Percentiles rank a stretch among this genome's conserved stretches.
phyloP scores from a whole-genome alignment of 2,329 filamentous ascomycete species.

The Ascochyta pisi region DNA sequence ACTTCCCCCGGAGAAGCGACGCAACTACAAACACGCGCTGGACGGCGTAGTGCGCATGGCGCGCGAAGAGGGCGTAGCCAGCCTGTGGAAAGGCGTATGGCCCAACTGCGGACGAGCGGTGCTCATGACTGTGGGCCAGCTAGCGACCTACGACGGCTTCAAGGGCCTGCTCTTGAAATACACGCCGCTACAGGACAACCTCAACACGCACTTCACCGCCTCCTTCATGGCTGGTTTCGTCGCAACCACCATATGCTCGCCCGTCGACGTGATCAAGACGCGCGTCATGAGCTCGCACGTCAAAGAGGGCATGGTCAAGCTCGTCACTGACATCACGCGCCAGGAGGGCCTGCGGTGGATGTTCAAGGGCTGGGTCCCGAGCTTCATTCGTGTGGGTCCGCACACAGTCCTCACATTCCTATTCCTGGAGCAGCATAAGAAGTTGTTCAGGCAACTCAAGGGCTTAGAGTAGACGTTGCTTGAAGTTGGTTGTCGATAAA shows the following conservation, averaged over 20 bases:
- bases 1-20: slow-evolving; percentile 72
- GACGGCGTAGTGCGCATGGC: slow-evolving; percentile 88
- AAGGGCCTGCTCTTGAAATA: slow-evolving; percentile 72
- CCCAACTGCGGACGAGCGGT: slow-evolving; percentile 81
- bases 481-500: too few species aligned
- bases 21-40: slow-evolving; percentile 89
- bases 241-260: slow-evolving; percentile 83
- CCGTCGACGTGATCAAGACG: slow-evolving; percentile 90
- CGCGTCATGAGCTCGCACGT: slow-evolving; percentile 76
- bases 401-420: slow-evolving; percentile 89
- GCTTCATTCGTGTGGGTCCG: slow-evolving; percentile 69
- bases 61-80: slow-evolving; percentile 77
- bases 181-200: slow-evolving; percentile 70
- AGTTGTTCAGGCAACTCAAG: slow-evolving; percentile 64
- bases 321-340: slow-evolving; percentile 72
- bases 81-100: slow-evolving; percentile 84
- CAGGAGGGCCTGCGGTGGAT: slow-evolving; percentile 80
- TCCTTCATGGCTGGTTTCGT: slow-evolving; percentile 81
- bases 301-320: slow-evolving; percentile 61
- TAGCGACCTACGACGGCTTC: slow-evolving; percentile 84
- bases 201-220: slow-evolving; percentile 80
- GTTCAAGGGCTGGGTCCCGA: slow-evolving; percentile 91
- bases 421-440: slow-evolving; percentile 87
- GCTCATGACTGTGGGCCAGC: slow-evolving; percentile 86
- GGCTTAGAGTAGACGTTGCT: slow-evolving; percentile 18